A percentile compares a stretch with the other conserved stretches of the same genome.
phyloP scores from a whole-genome alignment of 495 filamentous ascomycete species.

The Neurospora sp. region DNA sequence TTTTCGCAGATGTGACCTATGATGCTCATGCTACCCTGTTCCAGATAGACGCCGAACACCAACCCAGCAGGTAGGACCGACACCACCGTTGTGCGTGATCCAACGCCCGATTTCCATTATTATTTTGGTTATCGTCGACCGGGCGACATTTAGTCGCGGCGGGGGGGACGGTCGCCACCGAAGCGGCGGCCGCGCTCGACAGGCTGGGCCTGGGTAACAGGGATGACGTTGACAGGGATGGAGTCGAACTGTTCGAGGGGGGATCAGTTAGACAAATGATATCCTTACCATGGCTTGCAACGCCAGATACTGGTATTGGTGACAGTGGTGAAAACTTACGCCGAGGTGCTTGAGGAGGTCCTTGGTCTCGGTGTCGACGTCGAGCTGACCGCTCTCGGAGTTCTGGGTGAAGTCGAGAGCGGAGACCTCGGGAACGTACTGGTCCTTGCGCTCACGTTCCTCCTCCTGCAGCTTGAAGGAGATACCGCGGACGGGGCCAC shows the following conservation, averaged over 20 bases:
- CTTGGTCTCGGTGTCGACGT: slow-evolving; percentile 95
- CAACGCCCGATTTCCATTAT: not conserved
- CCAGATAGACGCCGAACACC: slow-evolving; percentile 38
- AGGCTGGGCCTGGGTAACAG: slow-evolving; percentile 78
- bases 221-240: slow-evolving; percentile 88
- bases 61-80: slow-evolving; percentile 10
- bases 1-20: slow-evolving; percentile 30
- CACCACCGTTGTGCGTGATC: not conserved
- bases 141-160: slow-evolving; percentile 32
- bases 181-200: slow-evolving; percentile 60
- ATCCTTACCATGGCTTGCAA: not conserved
- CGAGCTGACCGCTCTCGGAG: slow-evolving; percentile 82
- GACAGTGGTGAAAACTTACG: slow-evolving; percentile 51
- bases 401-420: slow-evolving; percentile 93
- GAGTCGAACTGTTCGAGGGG: slow-evolving; percentile 67
- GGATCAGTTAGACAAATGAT: slow-evolving; percentile 10
- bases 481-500: slow-evolving; percentile 97
- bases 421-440: slow-evolving; percentile 98
- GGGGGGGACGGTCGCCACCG: slow-evolving; percentile 37
- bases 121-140: slow-evolving; percentile 6
- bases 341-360: slow-evolving; percentile 95
- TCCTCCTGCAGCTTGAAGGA: slow-evolving; percentile 99
- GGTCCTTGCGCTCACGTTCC: slow-evolving; percentile 99
- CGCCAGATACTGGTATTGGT: not conserved
- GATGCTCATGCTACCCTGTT: slow-evolving; percentile 31